phyloP scores from a whole-genome alignment of 2,329 filamentous ascomycete genomes.

The Venturia oleaginea region DNA sequence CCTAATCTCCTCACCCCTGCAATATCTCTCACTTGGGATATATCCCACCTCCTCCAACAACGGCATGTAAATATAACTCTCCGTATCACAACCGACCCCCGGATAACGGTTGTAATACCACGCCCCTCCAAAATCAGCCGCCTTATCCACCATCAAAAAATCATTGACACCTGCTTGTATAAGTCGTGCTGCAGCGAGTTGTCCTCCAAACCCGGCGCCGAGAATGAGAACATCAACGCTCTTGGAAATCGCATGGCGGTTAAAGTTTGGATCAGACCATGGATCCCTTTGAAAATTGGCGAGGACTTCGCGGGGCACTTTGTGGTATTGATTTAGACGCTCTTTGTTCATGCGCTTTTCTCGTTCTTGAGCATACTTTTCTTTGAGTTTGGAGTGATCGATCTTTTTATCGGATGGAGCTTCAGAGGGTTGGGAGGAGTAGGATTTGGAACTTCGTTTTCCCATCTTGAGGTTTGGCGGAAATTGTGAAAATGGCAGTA shows the following conservation, averaged over 20 bases:
- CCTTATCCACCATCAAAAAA: constrained; percentile 38
- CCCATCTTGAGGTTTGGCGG: background rate
- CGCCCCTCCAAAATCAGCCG: constrained; percentile 39
- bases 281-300: constrained; percentile 3
- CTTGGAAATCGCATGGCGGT: constrained; percentile 22
- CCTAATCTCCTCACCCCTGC: constrained; percentile 37
- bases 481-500: too few relatives aligned
- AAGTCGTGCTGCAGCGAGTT: constrained; percentile 33
- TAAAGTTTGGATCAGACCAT: constrained; percentile 1
- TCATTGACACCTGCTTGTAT: constrained; percentile 31
- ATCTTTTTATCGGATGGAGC: background rate
- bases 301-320: background rate
- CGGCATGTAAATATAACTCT: constrained; percentile 49
- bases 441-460: background rate
- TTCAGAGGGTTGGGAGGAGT: background rate
- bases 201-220: constrained; percentile 37
- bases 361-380: constrained; percentile 23
- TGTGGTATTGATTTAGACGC: background rate
- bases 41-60: constrained; percentile 50
- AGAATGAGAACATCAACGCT: constrained; percentile 28
- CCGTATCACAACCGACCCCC: constrained; percentile 26
- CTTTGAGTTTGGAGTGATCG: constrained; percentile 1
- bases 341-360: constrained; percentile 22
- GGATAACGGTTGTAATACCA: constrained; percentile 23
- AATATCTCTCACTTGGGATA: constrained; percentile 45